Base-by-base conservation (phyloP, 1,284 basidiomycete genomes). In the Trichosporon sp. region DNA sequence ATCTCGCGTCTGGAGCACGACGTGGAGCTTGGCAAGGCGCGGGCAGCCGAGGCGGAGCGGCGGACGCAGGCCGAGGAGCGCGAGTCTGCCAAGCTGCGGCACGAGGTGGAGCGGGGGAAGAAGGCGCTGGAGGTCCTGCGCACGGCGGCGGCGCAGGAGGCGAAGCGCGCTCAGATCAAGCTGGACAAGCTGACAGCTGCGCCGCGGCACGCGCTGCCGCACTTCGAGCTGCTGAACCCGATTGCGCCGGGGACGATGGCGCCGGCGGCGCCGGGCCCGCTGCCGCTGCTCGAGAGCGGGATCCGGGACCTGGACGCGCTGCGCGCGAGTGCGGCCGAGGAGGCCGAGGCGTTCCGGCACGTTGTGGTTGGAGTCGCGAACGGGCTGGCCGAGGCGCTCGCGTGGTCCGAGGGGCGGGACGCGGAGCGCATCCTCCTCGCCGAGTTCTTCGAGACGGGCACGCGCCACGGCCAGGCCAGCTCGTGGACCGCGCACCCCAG, bases 141-240 rank as follows among this genome's bases (percentile, higher is more conserved):
- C 32, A 74, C 79, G 0, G 82, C 83, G 38, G 83, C 83, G 5
- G 74, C 72, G 76, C 86, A 88, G 42, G 93, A 95, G 76, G 80
- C 91, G 32, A 93, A 91, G 86, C 92, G 83, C 67, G 69, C 75
- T 2, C 92, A 96, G 75, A 89, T 90, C 73, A 92, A 94, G 67
- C 83, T 91, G 32, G 92, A 94, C 75, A 87, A 89, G 31, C 88
- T 92, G 74, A 76, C 88, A n/a, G 91, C 91, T 47, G 89, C 89
- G 72, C 91, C 92, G 88, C 84, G 86, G 90, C 72, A 83, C 86
- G 86, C 2, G 64, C 60, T 62, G n/a, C 73, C 76, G 23, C 77
- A 78, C 0, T 71, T 83, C 58, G 70, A 78, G 13, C 68, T 81
- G 6, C 74, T 83, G 29, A 83, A 83, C 67, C 80, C 81, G 9